Conservation (phyloP, 176 grass and related monocot species). For the Bonia amplexicaulis region DNA sequence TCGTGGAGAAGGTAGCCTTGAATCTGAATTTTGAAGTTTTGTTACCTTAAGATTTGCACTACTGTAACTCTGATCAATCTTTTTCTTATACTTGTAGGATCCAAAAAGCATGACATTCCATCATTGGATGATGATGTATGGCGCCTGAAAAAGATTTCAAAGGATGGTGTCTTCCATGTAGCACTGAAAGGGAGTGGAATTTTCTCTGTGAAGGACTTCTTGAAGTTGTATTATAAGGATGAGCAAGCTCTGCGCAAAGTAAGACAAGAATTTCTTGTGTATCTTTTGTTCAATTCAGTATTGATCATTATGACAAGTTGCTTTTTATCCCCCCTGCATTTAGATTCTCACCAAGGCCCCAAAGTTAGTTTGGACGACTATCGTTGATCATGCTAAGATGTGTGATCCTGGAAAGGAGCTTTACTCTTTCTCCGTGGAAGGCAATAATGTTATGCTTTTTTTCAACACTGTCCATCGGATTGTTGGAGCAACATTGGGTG, state of each 20-base stretch:
- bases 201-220: conserved; percentile 32
- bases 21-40: neutral
- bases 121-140: conserved; percentile 41
- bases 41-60: neutral
- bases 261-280: conserved; percentile 5
- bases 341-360: conserved; percentile 28
- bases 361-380: conserved; percentile 11
- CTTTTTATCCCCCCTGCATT: neutral
- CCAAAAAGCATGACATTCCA: conserved; percentile 36
- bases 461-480: conserved; percentile 21
- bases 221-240: conserved; percentile 35
- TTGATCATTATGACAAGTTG: neutral
- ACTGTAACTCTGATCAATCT: neutral
- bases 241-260: conserved; percentile 24
- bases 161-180: conserved; percentile 27
- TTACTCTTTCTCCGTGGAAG: conserved; percentile 19
- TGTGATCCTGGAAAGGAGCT: conserved; percentile 31
- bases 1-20: conserved; percentile 44
- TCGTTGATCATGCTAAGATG: conserved; percentile 41
- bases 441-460: neutral
- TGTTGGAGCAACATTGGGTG: conserved; percentile 14
- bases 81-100: conserved; percentile 20
- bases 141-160: conserved; percentile 35
- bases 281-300: neutral
- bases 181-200: conserved; percentile 22